phyloP scores from a whole-genome alignment of 1,284 basidiomycete genomes.

The Sanghuangporus baumii region DNA sequence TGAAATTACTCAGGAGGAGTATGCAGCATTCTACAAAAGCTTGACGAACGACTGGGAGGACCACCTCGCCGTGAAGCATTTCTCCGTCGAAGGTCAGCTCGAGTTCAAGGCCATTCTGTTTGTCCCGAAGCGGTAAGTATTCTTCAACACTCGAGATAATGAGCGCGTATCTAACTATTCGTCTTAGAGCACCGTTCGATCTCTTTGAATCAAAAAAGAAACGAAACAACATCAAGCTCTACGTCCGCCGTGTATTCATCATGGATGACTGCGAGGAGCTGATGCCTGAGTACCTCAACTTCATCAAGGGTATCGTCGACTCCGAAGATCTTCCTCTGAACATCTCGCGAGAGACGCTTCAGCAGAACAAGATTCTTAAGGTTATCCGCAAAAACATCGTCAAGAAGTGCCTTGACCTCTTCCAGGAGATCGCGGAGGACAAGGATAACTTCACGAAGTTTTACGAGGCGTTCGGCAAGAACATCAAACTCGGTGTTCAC shows the following conservation, averaged over 20 bases:
- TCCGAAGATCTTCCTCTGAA: slow-evolving; percentile 99
- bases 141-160: slow-evolving; percentile 2
- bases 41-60: slow-evolving; percentile 99
- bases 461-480: slow-evolving; percentile 95
- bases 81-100: slow-evolving; percentile 99
- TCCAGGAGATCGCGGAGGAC: slow-evolving; percentile 97
- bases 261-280: slow-evolving; percentile 99
- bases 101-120: slow-evolving; percentile 99
- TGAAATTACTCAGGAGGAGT: slow-evolving; percentile 93
- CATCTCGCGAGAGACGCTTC: slow-evolving; percentile 99
- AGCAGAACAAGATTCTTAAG: slow-evolving; percentile 99
- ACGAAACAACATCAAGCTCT: slow-evolving; percentile 99
- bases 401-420: slow-evolving; percentile 96
- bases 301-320: slow-evolving; percentile 99
- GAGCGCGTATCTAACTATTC: slow-evolving; percentile 17
- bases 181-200: slow-evolving; percentile 86
- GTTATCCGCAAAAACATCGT: slow-evolving; percentile 98
- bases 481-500: slow-evolving; percentile 98
- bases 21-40: slow-evolving; percentile 98
- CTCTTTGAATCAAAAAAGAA: slow-evolving; percentile 99
- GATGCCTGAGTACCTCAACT: slow-evolving; percentile 99
- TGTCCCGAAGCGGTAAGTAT: slow-evolving; percentile 85
- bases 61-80: slow-evolving; percentile 99
- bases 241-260: slow-evolving; percentile 99
- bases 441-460: slow-evolving; percentile 99